phyloP scores from a whole-genome alignment of 1,284 basidiomycete genomes.

The Apiotrichum veenhuisii region DNA sequence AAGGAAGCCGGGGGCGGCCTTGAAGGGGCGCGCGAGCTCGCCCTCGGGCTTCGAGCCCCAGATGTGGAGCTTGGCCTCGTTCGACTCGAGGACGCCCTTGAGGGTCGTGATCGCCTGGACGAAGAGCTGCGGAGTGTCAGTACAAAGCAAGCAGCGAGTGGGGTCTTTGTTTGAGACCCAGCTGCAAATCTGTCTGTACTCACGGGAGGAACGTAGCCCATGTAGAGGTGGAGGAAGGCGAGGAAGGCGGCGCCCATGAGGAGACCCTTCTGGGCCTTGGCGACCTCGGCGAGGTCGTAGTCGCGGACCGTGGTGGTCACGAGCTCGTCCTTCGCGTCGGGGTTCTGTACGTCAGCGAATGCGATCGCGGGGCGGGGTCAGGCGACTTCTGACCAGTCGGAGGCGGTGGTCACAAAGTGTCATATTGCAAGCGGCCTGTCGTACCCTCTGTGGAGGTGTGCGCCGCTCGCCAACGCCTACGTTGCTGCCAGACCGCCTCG shows the following conservation, averaged over 20 bases:
- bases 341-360: conserved; percentile 12
- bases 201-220: conserved; percentile 26
- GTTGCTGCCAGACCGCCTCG: neutral
- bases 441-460: no score
- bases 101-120: conserved; percentile 23
- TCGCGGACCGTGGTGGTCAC: conserved; percentile 24
- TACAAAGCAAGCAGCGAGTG: neutral
- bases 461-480: no score
- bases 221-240: conserved; percentile 24
- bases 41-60: conserved; percentile 20
- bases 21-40: conserved; percentile 22
- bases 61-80: conserved; percentile 27
- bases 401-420: neutral
- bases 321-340: conserved; percentile 24
- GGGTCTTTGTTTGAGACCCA: no score
- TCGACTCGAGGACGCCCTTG: conserved; percentile 21
- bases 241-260: conserved; percentile 21
- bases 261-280: conserved; percentile 25
- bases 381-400: neutral
- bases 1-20: conserved; percentile 59
- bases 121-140: conserved; percentile 18
- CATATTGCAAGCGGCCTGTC: neutral
- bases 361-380: neutral
- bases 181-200: no score
- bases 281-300: conserved; percentile 24